phyloP scores from a whole-genome alignment of 768 basidiomycete species.

The Grammothele lineata region DNA sequence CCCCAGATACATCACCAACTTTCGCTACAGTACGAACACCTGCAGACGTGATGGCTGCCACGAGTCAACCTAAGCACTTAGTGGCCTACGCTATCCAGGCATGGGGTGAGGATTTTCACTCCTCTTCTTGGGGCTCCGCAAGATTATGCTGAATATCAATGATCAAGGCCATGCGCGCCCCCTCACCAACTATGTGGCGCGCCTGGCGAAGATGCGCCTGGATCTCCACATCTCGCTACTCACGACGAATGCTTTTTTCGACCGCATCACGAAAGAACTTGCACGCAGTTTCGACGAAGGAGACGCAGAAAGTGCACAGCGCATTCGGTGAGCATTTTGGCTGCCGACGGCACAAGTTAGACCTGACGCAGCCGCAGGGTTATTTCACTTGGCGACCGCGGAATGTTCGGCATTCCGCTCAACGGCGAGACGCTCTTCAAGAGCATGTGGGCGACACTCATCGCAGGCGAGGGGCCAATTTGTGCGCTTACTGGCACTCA shows the following conservation, averaged over 20 bases:
- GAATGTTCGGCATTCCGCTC: no score
- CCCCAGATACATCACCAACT: no score
- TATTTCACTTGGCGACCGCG: no score
- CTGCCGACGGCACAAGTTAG: no score
- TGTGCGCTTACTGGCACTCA: slow-evolving; percentile 3
- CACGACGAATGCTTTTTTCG: not conserved
- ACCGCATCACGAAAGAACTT: not conserved
- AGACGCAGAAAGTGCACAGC: not conserved
- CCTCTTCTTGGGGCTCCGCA: not conserved
- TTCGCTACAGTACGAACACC: no score
- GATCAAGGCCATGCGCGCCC: slow-evolving; percentile 13
- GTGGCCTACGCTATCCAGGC: not conserved
- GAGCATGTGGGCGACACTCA: not conserved
- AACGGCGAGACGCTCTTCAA: not conserved
- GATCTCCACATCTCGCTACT: slow-evolving; percentile 1
- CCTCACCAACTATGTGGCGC: slow-evolving; percentile 4
- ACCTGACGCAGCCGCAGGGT: no score
- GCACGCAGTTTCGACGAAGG: slow-evolving; percentile 6
- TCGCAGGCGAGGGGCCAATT: not conserved
- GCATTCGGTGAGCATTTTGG: not conserved
- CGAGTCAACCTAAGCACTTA: no score
- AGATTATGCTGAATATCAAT: not conserved
- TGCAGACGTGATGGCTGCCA: no score
- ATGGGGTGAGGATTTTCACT: not conserved
- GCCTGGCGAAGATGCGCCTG: slow-evolving; percentile 1